phyloP scores from a whole-genome alignment of 75 land plant genomes.

The Selaginella moellendorffii region DNA sequence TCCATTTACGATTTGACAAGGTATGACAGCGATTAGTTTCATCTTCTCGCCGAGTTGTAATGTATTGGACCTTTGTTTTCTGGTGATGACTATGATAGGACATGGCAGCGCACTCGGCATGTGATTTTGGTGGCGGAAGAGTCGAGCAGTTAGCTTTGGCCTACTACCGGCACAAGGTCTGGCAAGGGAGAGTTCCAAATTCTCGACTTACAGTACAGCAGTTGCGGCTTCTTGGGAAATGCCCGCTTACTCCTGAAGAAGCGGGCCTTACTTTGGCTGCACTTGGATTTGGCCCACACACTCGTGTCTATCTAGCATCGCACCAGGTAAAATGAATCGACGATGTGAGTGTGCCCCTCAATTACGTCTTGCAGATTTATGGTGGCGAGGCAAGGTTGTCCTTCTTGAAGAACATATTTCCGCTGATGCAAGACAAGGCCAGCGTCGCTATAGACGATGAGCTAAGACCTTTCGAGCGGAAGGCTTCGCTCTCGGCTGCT shows the following conservation, averaged over 20 bases:
- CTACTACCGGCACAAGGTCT: slow-evolving; percentile 64
- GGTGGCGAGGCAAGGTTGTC: slow-evolving; percentile 84
- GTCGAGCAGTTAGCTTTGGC: slow-evolving; percentile 80
- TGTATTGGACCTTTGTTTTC: too few relatives aligned
- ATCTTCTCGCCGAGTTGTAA: too few relatives aligned
- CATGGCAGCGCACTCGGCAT: slow-evolving; percentile 94
- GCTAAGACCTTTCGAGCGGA: slow-evolving; percentile 40
- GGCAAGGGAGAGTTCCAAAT: slow-evolving; percentile 89
- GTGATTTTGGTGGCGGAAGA: slow-evolving; percentile 95
- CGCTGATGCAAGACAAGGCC: slow-evolving; percentile 60
- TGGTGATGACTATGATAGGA: slow-evolving; percentile 30
- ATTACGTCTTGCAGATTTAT: slow-evolving; percentile 45
- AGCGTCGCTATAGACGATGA: slow-evolving; percentile 53
- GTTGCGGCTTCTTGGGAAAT: slow-evolving; percentile 57
- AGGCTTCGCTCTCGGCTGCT: slow-evolving; percentile 75
- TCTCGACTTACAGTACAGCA: slow-evolving; percentile 60
- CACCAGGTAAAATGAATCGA: slow-evolving; percentile 45
- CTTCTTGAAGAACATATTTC: slow-evolving; percentile 46
- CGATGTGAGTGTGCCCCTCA: background rate
- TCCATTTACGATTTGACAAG: slow-evolving; percentile 94
- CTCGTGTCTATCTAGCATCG: slow-evolving; percentile 82
- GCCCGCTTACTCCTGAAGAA: slow-evolving; percentile 93
- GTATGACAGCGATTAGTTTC: slow-evolving; percentile 19
- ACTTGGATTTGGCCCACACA: slow-evolving; percentile 58
- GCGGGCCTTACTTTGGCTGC: slow-evolving; percentile 75